Base-by-base conservation (phyloP, 257 asterid species). In the Paulownia fortunei region DNA sequence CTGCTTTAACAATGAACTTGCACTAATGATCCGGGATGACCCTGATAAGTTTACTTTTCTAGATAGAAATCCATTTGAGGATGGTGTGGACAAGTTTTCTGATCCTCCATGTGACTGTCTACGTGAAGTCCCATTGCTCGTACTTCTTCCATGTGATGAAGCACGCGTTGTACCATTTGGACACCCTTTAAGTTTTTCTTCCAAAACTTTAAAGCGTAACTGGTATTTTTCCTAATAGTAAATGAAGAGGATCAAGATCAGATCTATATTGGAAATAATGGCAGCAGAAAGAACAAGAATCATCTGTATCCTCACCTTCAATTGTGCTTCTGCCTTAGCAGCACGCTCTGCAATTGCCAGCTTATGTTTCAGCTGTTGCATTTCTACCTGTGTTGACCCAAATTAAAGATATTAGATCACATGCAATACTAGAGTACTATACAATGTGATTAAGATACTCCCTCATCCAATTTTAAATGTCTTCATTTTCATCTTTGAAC, bases 171-270 rank as follows among this genome's bases (percentile, higher is more conserved):
- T 18, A 52, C 90, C 41, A 79, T 82, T 89, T 56, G 92, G 82
- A 74, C 83, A 70, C 74, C 84, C 79, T 87, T 85, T 91, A 52
- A 87, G 87, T 78, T 86, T 93, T 86, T 88, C 98, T 86, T 94
- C 98, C 84, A 94, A 85, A 77, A 94, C 96, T 88, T 91, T 94
- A 80, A 92, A 87, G 41, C 98, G 94, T 39, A 94, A 71, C 34
- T 82, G 94, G 86, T 87, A 94, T 75, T 94, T 94, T 30, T 92
- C 98, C 98, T 94, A 74, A 76, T n/a, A 81, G 80, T 39, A 54
- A 51, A 41, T 63, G 69, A 79, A 78, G 58, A 73, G 55, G 46
- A 79, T 61, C 37, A 30, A 64, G 32, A 69, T 47, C 52, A 64
- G 44, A 74, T 54, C 11, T 37, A 70, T 36, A 27, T 44, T 62